Conservation (phyloP, 1,139 yeast species). For the Suhomyces bokatorum region DNA sequence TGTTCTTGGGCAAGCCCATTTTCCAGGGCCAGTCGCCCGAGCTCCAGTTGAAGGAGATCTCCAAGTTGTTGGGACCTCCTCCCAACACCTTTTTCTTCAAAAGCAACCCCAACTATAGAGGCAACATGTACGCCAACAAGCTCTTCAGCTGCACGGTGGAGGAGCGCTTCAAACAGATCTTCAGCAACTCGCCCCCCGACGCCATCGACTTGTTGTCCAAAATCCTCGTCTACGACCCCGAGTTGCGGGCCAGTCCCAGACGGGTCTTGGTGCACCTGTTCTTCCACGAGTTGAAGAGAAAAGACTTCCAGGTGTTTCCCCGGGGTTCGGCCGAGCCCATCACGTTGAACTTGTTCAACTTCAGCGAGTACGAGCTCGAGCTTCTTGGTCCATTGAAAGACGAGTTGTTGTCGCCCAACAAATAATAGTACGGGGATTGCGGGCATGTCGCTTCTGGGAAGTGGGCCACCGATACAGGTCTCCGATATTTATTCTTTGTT, state of each 20-base stretch:
- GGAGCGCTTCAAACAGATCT: constrained; percentile 67
- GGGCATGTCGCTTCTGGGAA: constrained; percentile 11
- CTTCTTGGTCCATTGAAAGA: constrained; percentile 47
- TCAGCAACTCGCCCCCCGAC: constrained; percentile 66
- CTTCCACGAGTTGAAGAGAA: constrained; percentile 63
- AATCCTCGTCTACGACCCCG: constrained; percentile 74
- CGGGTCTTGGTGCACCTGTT: constrained; percentile 70
- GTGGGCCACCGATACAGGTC: constrained; percentile 4
- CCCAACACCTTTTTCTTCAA: constrained; percentile 72
- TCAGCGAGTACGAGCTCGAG: constrained; percentile 54
- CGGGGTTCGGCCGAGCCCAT: constrained; percentile 48
- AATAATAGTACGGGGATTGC: constrained; percentile 3
- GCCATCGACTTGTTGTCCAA: constrained; percentile 71
- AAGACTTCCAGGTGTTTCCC: constrained; percentile 59
- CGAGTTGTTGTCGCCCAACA: constrained; percentile 27
- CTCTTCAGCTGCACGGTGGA: constrained; percentile 60
- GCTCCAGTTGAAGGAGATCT: constrained; percentile 72
- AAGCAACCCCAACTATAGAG: constrained; percentile 72
- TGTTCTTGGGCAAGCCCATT: constrained; percentile 78
- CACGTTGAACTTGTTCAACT: constrained; percentile 49
- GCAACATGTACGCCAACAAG: constrained; percentile 70
- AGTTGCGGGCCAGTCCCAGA: constrained; percentile 62
- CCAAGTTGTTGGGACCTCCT: constrained; percentile 75
- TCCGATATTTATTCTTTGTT: constrained; percentile 11
- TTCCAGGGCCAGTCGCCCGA: constrained; percentile 80